These are phyloP conservation scores for Carex scoparia DNA, from an alignment of 176 grass and related monocot species.

Conservation along the genomic window DNA sequence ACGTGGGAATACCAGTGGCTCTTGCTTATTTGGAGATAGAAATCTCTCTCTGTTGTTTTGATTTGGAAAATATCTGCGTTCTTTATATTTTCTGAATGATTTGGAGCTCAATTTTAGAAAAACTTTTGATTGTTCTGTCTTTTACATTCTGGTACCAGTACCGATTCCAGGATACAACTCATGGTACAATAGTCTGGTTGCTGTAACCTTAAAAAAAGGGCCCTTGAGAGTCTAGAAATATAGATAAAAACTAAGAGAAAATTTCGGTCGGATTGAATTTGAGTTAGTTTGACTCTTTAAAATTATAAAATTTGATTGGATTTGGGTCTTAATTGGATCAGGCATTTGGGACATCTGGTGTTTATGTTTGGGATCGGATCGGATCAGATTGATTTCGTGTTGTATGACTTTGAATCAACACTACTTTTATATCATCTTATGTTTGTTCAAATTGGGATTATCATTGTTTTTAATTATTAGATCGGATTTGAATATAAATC, in stretches of 20 bases:
- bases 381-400: background rate
- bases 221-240: background rate
- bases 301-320: background rate
- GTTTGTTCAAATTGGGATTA: background rate
- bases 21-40: background rate
- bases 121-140: background rate
- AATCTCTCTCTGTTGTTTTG: slow-evolving; percentile 7
- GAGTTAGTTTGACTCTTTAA: background rate
- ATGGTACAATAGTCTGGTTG: background rate
- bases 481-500: no score
- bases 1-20: background rate
- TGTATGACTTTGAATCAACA: background rate
- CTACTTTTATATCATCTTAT: background rate
- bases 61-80: background rate
- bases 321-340: background rate
- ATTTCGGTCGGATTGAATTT: background rate
- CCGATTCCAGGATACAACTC: background rate
- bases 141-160: background rate
- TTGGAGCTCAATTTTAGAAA: background rate
- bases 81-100: background rate
- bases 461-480: background rate
- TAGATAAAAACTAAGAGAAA: background rate
- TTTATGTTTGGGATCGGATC: background rate
- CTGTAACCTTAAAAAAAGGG: background rate
- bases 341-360: background rate